Evolutionary conservation across 495 filamentous ascomycete species (phyloP), one percentile per base, ranked within the genome.

Genomic region (Trichoderma virens): DNA sequence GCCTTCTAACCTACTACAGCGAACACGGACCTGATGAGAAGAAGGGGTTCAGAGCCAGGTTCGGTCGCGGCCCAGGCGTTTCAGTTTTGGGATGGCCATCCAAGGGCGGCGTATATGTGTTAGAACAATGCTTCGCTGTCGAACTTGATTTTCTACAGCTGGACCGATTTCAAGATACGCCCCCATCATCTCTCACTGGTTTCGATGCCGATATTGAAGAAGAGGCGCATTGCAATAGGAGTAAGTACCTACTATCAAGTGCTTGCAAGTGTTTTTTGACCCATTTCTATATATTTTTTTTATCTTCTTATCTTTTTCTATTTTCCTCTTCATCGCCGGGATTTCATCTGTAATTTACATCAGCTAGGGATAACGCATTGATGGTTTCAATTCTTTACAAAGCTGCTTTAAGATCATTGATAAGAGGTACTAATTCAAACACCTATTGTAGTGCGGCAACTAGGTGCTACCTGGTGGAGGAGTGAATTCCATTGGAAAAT

Each of bases 91-190:
- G 69, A 30, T 70, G 68, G 39, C 69, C 69, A 5, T 67, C 67
- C 35, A 66, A 64, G 41, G 69, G 69, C 14, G 69, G 69, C 11
- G 28, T 70, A n/a, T 70, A 69, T 27, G 60, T 67, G 62, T 65
- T 31, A 7, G 20, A 54, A 27, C 62, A 70, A 43, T 65, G 67
- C 65, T 65, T 62, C 3, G 61, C 65, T 5, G 65, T 70, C 47
- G 69, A 70, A 51, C 62, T 70, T 8, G 69, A 70, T 31, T 70
- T 69, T 31, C 35, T 70, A n/a, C 16, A 31, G 34, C 23, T 39
- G 23, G 31, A 32, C n/a, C 32, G 34, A 23, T 41, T 62, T 5
- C 23, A 41, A 4, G 16, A 43, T 1, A 54, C 61, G 64, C 11
- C 67, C 66, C 13, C 64, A 66, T 39, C 69, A 64, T 34, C 65